These are phyloP conservation scores for Phytophthora brassicae DNA, from an alignment of 352 stramenopile species.

Conservation along the genomic window DNA sequence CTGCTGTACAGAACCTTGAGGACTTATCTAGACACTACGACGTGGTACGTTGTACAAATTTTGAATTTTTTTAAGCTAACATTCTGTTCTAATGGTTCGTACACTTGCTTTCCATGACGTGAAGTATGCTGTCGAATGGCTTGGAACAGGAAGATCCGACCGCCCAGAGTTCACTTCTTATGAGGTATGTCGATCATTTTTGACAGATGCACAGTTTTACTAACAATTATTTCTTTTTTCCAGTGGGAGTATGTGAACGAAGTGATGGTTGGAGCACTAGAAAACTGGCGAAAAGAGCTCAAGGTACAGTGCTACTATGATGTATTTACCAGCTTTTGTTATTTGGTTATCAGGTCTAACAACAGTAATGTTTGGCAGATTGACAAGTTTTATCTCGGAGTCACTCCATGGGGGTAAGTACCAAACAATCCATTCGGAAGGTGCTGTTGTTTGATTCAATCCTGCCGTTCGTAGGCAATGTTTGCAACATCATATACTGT, in stretches of 20 bases:
- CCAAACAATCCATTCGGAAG: not conserved
- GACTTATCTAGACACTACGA: slow-evolving; percentile 55
- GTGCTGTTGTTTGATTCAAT: slow-evolving; percentile 1
- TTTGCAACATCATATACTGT: slow-evolving; percentile 57
- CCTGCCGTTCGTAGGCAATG: slow-evolving; percentile 43
- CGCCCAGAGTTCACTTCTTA: slow-evolving; percentile 60
- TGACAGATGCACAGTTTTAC: not conserved
- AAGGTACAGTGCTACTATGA: slow-evolving; percentile 26
- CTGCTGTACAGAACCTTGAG: slow-evolving; percentile 57
- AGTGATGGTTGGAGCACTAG: slow-evolving; percentile 61
- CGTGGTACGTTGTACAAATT: slow-evolving; percentile 32
- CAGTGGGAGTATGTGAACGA: slow-evolving; percentile 61
- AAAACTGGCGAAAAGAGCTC: slow-evolving; percentile 62
- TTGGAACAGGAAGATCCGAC: slow-evolving; percentile 63
- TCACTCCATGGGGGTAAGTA: slow-evolving; percentile 64
- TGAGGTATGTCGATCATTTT: slow-evolving; percentile 32
- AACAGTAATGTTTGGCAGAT: slow-evolving; percentile 26
- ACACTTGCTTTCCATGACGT: not conserved
- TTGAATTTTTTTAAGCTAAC: no score
- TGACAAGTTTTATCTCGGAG: slow-evolving; percentile 59
- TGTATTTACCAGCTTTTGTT: not conserved
- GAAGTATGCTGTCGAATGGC: slow-evolving; percentile 73
- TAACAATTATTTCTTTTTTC: not conserved
- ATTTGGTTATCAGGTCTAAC: not conserved
- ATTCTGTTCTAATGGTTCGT: no score